Evolutionary conservation across 2,329 filamentous ascomycete genomes (phyloP), one percentile per base, ranked within the genome.

Genomic region (Aureobasidium sp.): DNA sequence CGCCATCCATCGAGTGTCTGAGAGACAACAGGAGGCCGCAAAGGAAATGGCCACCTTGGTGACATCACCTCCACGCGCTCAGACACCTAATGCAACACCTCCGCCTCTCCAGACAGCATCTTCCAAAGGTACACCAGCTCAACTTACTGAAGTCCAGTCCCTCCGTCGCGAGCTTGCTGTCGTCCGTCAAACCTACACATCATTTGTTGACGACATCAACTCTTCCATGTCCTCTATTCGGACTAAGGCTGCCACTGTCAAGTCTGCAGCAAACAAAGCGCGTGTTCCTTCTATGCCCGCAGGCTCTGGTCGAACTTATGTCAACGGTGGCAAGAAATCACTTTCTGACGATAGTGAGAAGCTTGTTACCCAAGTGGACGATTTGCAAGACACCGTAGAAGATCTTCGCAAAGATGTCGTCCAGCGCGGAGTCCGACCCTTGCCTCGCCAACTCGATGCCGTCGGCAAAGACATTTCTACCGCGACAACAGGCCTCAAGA

Each of bases 361-460:
- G 65, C 86, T 99, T 62, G 92, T 99, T 67, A 88, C 86, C 68
- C 88, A 91, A 71, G 94, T 99, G 12, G 94, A 99, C 72, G 93
- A 97, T 71, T 82, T 99, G n/a, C 94, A 97, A 76, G 94, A 99
- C 74, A 81, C 94, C 61, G 90, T 99, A 22, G 94, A 99, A 75
- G 94, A 99, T 72, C 83, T 99, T 47, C 91, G 94, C 64, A 97
- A 99, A 78, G 94, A 99, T 71, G 94, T 99, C 49, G 94, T 99
- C 51, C 82, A 87, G 63, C 90, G 94, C 63, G 94, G 94, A 62
- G 94, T 99, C 49, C 88, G 94, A 39, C 94, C 94, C 9, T 79
- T 95, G 39, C 92, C 93, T 6, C 85, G 92, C 64, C 92, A 97
- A 77, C 85, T 99, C 49, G 94, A 97, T 76, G 80, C 80, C 41